Base-by-base conservation (phyloP, 106 monocot genomes). In the Dendrobium huoshanense region DNA sequence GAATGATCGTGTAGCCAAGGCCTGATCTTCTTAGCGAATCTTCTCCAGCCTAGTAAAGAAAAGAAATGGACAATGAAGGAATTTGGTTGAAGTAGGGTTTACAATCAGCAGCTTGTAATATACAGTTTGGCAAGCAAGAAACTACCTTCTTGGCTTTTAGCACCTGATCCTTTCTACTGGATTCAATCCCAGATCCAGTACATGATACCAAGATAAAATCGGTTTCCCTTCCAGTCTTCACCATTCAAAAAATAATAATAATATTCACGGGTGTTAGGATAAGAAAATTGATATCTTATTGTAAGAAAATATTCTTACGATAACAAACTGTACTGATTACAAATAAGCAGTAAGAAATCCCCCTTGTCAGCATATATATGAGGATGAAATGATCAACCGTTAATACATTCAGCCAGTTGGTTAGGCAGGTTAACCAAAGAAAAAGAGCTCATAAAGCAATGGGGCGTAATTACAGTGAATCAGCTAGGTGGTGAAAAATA, bases 171-270 rank as follows among this genome's bases (percentile, higher is more conserved):
- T 94, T 97, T 88, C 94, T 88, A 81, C 67, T 85, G 59, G 84
- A 61, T 85, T 94, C 97, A 87, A 94, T 88, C 67, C 92, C 97
- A 45, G 88, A 81, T 67, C 97, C 97, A 45, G 94, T 89, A 67
- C 97, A 97, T 59, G 97, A 97, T 72, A 97, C 92, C 78, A 97
- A 80, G 80, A 97, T 91, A 79, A 97, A 94, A 79, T 97, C 97
- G 20, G 97, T 94, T 89, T 97, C 97, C 87, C 88, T 89, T 25
- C 97, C 97, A 59, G 90, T 88, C 97, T 97, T 84, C 83, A 88
- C 79, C 76, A 67, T 75, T 11, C n/a, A 59, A 80, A 79, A 25
- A 78, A 37, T 1, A 49, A 37, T 37, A 37, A 37, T 37, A 8
- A 54, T 18, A 65, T 25, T 24, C 64, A 22, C 7, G 7, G 1